phyloP scores from a whole-genome alignment of 768 basidiomycete species.

The Rhodosporidiobolus odoratus region DNA sequence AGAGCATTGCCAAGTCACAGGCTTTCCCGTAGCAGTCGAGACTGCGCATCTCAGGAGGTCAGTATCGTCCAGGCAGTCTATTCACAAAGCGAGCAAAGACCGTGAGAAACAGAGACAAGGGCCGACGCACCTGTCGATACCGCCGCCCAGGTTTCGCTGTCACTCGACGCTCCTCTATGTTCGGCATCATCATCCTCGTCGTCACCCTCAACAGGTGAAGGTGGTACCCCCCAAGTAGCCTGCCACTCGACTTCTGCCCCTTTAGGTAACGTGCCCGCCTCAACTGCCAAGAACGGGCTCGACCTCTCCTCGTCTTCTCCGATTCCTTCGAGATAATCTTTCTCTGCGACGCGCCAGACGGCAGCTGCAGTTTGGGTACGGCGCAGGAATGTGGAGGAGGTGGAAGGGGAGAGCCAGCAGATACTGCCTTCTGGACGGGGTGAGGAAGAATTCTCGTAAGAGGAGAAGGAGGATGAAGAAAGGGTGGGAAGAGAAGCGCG shows the following conservation, averaged over 20 bases:
- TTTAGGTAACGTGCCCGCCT: conserved; percentile 46
- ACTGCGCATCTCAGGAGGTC: neutral
- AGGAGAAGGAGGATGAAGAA: neutral
- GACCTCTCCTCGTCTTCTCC: neutral
- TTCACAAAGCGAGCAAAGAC: neutral
- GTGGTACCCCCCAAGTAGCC: conserved; percentile 41
- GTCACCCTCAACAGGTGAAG: conserved; percentile 6
- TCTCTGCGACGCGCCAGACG: neutral
- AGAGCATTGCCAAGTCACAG: conserved; percentile 22
- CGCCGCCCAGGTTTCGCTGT: neutral
- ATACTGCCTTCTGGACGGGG: conserved; percentile 13
- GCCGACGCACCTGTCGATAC: neutral
- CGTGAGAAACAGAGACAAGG: too few species aligned
- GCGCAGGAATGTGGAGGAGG: neutral
- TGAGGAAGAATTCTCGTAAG: neutral
- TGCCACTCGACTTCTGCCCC: conserved; percentile 50
- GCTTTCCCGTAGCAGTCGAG: neutral
- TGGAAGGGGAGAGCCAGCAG: neutral
- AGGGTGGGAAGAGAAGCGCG: conserved; percentile 50
- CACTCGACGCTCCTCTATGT: neutral
- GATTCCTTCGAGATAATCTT: neutral
- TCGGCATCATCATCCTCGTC: conserved; percentile 21
- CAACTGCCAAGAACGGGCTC: conserved; percentile 42
- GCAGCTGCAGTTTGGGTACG: neutral
- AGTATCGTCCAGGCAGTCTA: neutral